Evolutionary conservation across 352 stramenopile species (phyloP).

Genomic region (Sclerospora graminicola): DNA sequence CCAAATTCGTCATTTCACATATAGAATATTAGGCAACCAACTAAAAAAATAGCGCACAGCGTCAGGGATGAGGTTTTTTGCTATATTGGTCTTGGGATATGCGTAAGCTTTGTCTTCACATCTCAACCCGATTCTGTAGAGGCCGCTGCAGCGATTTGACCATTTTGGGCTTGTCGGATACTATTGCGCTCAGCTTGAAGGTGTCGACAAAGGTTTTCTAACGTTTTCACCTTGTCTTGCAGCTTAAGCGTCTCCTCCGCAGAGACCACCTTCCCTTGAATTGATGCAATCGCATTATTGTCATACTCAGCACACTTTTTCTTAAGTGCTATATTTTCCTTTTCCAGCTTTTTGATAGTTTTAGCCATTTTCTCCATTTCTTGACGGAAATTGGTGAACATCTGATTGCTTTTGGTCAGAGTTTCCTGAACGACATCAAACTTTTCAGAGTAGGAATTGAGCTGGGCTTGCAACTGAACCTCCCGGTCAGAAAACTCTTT

Average conservation of each 20-base stretch:
- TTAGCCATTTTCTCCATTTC: slow-evolving; percentile 87
- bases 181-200: slow-evolving; percentile 75
- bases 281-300: slow-evolving; percentile 51
- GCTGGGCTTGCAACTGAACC: slow-evolving; percentile 56
- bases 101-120: not conserved
- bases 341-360: slow-evolving; percentile 80
- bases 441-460: slow-evolving; percentile 80
- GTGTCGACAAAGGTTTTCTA: slow-evolving; percentile 72
- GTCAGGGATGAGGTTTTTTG: no score
- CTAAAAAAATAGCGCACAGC: slow-evolving; percentile 5
- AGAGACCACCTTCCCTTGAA: slow-evolving; percentile 61
- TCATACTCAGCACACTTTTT: slow-evolving; percentile 82
- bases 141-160: slow-evolving; percentile 7
- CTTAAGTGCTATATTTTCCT: slow-evolving; percentile 67
- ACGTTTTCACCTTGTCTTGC: slow-evolving; percentile 75
- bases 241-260: slow-evolving; percentile 56
- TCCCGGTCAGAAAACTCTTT: slow-evolving; percentile 76
- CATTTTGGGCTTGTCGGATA: slow-evolving; percentile 21
- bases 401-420: slow-evolving; percentile 76
- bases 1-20: slow-evolving; percentile 1
- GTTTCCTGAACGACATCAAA: slow-evolving; percentile 81
- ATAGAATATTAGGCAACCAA: slow-evolving; percentile 5
- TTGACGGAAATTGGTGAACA: slow-evolving; percentile 76
- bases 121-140: slow-evolving; percentile 19
- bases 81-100: not conserved